These are phyloP conservation scores for Triticum monococcum DNA, from an alignment of 176 grass and related monocot species.

Conservation along the genomic window DNA sequence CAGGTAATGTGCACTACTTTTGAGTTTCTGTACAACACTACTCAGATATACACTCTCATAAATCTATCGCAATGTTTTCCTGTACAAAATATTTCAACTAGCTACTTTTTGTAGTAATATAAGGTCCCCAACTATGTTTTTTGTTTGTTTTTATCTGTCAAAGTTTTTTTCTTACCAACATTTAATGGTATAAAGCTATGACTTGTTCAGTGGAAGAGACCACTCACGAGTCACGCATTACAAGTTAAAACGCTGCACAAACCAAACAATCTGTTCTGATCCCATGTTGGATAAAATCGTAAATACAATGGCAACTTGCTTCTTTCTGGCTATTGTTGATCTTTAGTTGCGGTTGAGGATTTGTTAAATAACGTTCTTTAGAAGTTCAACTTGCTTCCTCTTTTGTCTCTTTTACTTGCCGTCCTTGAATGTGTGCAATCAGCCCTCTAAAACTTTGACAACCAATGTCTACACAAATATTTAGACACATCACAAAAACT, in stretches of 20 bases:
- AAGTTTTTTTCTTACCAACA: neutral
- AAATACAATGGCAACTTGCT: neutral
- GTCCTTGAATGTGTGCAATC: neutral
- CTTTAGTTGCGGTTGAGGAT: neutral
- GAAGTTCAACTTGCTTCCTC: constrained; percentile 14
- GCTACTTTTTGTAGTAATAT: neutral
- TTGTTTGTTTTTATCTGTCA: no score
- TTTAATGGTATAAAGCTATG: neutral
- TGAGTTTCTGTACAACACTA: constrained; percentile 2
- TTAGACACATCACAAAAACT: neutral
- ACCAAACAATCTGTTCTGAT: constrained; percentile 2
- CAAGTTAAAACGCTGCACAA: constrained; percentile 12
- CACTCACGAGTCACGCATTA: neutral
- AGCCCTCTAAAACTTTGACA: neutral
- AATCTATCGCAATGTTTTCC: neutral
- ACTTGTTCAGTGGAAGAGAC: neutral
- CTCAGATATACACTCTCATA: neutral
- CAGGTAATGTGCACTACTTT: constrained; percentile 52
- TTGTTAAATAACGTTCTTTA: neutral
- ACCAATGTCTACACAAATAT: neutral
- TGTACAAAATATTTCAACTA: neutral
- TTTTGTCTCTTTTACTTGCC: neutral
- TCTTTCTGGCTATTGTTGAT: neutral
- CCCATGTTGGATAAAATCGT: neutral
- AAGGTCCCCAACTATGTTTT: neutral